Evolutionary conservation across 495 filamentous ascomycete species (phyloP).

Genomic region (Tuber indicum): DNA sequence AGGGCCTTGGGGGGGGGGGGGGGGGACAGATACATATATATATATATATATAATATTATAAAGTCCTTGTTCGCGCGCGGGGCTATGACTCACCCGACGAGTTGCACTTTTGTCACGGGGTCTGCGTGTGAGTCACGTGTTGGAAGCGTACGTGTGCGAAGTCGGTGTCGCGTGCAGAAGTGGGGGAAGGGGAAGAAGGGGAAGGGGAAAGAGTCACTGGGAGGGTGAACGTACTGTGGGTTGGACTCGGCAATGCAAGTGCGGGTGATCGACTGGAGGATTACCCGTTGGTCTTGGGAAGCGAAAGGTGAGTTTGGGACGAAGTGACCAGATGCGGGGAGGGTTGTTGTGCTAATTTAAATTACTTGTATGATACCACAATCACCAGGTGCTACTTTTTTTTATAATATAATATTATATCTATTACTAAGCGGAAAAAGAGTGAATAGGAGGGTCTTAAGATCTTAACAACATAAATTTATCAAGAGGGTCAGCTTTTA

Average conservation of each 20-base stretch:
- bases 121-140: constrained; percentile 3
- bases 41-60: not conserved
- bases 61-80: not conserved
- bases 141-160: not conserved
- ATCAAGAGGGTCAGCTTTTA: too few species aligned
- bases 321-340: not conserved
- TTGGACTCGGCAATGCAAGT: not conserved
- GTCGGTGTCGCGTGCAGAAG: not conserved
- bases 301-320: not conserved
- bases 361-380: too few species aligned
- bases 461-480: too few species aligned
- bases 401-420: too few species aligned
- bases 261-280: constrained; percentile 1
- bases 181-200: not conserved
- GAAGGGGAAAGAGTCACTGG: not conserved
- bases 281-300: not conserved
- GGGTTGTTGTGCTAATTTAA: not conserved
- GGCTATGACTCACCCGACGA: not conserved
- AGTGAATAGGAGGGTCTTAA: too few species aligned
- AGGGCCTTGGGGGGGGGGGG: not conserved
- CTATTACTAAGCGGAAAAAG: too few species aligned
- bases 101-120: constrained; percentile 1
- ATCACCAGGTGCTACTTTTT: too few species aligned
- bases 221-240: not conserved
- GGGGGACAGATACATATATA: not conserved